Conservation (phyloP, 306 rosid genomes). For the Alnus rubra region DNA sequence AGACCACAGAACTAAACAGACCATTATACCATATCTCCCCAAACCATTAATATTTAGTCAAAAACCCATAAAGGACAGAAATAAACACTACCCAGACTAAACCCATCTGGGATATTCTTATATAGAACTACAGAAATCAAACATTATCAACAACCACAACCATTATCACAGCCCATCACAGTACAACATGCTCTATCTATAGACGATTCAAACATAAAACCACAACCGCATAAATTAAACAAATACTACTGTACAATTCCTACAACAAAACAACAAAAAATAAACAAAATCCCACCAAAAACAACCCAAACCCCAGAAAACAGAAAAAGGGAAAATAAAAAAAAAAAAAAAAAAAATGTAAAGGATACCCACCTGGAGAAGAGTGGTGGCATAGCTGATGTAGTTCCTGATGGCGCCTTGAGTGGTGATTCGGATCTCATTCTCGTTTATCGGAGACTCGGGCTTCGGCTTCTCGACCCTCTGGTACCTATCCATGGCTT, state of each 20-base stretch:
- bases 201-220: neutral
- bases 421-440: constrained; percentile 91
- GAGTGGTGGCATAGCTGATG: constrained; percentile 92
- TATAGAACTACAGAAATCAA: too few species aligned
- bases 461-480: constrained; percentile 84
- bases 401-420: constrained; percentile 97
- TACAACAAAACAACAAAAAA: neutral
- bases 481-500: constrained; percentile 88
- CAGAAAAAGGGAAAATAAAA: neutral
- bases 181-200: neutral
- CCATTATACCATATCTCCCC: neutral
- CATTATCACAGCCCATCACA: neutral
- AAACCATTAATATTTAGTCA: neutral
- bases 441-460: constrained; percentile 78
- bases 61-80: neutral
- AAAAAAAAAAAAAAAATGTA: neutral
- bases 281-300: neutral
- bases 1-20: neutral
- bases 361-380: constrained; percentile 76
- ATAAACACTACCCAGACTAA: neutral
- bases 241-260: neutral
- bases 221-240: neutral
- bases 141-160: neutral
- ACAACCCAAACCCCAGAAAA: neutral
- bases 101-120: neutral